Conservation (phyloP, 2,329 filamentous ascomycete species). For the Hypoxylon sp. region DNA sequence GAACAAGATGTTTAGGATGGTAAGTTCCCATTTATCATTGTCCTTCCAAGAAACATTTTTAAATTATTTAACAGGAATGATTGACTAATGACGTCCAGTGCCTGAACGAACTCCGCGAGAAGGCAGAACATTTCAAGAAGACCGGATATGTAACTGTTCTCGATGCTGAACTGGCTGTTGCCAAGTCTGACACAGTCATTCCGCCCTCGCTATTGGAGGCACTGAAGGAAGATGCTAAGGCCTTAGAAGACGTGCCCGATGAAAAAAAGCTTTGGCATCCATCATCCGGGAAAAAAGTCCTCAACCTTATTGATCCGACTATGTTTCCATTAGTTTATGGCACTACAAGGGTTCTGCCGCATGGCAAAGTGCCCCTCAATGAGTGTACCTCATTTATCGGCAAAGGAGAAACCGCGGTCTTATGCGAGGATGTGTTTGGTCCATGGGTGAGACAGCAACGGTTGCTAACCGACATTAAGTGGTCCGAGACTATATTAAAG, state of each 20-base stretch:
- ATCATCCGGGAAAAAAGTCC: constrained; percentile 61
- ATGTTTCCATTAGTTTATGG: constrained; percentile 68
- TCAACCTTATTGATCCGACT: constrained; percentile 71
- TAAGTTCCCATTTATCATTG: constrained; percentile 28
- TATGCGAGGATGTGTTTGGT: background rate
- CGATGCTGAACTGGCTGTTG: constrained; percentile 53
- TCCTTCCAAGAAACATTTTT: too few relatives aligned
- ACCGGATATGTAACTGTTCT: constrained; percentile 52
- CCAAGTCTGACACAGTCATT: constrained; percentile 61
- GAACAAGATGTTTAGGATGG: constrained; percentile 50
- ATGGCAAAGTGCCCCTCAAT: constrained; percentile 48
- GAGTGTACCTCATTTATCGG: constrained; percentile 42
- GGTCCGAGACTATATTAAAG: constrained; percentile 47
- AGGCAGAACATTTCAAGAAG: constrained; percentile 52
- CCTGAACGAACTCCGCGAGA: constrained; percentile 56
- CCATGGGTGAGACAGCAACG: constrained; percentile 51
- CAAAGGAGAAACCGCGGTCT: constrained; percentile 42
- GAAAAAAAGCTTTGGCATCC: constrained; percentile 68
- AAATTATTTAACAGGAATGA: too few relatives aligned
- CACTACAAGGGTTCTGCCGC: constrained; percentile 51
- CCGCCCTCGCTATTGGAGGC: constrained; percentile 49
- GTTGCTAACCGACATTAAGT: constrained; percentile 60
- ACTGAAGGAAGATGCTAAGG: constrained; percentile 54
- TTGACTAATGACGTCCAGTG: constrained; percentile 30
- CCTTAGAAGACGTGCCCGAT: constrained; percentile 61